phyloP scores from a whole-genome alignment of 2,329 filamentous ascomycete genomes.

The Colletotrichum falcatum region DNA sequence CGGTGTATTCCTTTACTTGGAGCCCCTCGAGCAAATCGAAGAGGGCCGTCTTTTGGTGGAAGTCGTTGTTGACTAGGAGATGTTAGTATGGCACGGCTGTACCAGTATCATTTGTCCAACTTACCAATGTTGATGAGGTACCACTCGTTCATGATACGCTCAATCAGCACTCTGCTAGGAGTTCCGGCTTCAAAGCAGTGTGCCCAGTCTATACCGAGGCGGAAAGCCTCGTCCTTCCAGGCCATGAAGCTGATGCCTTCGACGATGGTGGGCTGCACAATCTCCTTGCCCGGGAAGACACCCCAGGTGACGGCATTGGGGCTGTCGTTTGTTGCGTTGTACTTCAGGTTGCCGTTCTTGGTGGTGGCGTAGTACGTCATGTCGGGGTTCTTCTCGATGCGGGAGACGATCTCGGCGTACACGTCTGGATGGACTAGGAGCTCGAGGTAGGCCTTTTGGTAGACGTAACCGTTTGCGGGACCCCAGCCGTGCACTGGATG shows the following conservation, averaged over 20 bases:
- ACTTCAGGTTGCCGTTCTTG: slow-evolving; percentile 80
- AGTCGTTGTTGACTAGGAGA: slow-evolving; percentile 91
- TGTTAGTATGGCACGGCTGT: slow-evolving; percentile 16
- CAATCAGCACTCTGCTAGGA: slow-evolving; percentile 82
- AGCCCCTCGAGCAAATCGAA: slow-evolving; percentile 89
- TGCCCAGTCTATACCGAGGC: slow-evolving; percentile 92
- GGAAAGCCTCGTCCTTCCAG: slow-evolving; percentile 98
- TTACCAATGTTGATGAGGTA: slow-evolving; percentile 94
- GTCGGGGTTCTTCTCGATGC: slow-evolving; percentile 82
- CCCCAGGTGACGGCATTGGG: slow-evolving; percentile 99
- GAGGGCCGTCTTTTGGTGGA: slow-evolving; percentile 84
- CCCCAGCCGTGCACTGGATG: slow-evolving; percentile 94
- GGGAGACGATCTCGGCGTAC: slow-evolving; percentile 79
- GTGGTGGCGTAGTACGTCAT: slow-evolving; percentile 96
- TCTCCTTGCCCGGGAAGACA: slow-evolving; percentile 98
- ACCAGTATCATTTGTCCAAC: slow-evolving; percentile 46
- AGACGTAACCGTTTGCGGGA: slow-evolving; percentile 93
- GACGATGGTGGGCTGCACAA: slow-evolving; percentile 99
- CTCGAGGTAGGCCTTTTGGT: slow-evolving; percentile 98
- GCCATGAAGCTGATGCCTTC: slow-evolving; percentile 97
- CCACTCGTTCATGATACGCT: slow-evolving; percentile 89
- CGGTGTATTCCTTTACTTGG: slow-evolving; percentile 70
- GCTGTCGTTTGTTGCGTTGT: slow-evolving; percentile 85
- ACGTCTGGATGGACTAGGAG: slow-evolving; percentile 86
- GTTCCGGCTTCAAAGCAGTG: slow-evolving; percentile 85